phyloP scores from a whole-genome alignment of 768 basidiomycete genomes.

The Leccinellum luteum region DNA sequence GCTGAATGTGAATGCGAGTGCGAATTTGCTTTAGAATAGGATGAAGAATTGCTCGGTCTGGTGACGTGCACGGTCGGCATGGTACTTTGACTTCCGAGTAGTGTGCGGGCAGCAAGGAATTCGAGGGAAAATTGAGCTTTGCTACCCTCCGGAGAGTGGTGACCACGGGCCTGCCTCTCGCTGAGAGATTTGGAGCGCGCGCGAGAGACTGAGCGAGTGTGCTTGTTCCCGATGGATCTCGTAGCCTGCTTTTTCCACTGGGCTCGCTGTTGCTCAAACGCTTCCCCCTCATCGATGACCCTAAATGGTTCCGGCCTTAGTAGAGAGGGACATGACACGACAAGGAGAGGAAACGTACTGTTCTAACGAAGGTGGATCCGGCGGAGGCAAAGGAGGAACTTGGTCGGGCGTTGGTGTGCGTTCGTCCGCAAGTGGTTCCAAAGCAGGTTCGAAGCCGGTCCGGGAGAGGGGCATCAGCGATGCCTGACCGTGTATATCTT shows the following conservation, averaged over 20 bases:
- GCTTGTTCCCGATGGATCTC: conserved; percentile 63
- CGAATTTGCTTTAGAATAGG: conserved; percentile 30
- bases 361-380: conserved; percentile 55
- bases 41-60: conserved; percentile 13
- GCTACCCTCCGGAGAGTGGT: conserved; percentile 22
- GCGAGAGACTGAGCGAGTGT: conserved; percentile 59
- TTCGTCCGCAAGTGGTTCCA: conserved; percentile 18
- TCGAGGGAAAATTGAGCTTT: conserved; percentile 38
- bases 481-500: conserved; percentile 15
- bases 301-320: conserved; percentile 32
- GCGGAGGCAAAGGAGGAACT: conserved; percentile 47
- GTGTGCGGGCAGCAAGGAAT: conserved; percentile 62
- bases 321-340: neutral
- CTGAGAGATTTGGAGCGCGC: conserved; percentile 40
- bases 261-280: conserved; percentile 59
- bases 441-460: conserved; percentile 16
- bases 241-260: conserved; percentile 65
- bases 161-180: conserved; percentile 18
- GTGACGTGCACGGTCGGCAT: conserved; percentile 40
- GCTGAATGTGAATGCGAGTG: conserved; percentile 27
- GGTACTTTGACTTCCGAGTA: conserved; percentile 61
- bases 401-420: conserved; percentile 4
- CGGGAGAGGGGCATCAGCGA: conserved; percentile 3
- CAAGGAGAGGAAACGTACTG: conserved; percentile 35
- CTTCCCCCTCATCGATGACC: conserved; percentile 63